Evolutionary conservation across 225 moss, liverwort and hornwort species (phyloP), one percentile per base, ranked within the genome.

Genomic region (Polytrichum commune): DNA sequence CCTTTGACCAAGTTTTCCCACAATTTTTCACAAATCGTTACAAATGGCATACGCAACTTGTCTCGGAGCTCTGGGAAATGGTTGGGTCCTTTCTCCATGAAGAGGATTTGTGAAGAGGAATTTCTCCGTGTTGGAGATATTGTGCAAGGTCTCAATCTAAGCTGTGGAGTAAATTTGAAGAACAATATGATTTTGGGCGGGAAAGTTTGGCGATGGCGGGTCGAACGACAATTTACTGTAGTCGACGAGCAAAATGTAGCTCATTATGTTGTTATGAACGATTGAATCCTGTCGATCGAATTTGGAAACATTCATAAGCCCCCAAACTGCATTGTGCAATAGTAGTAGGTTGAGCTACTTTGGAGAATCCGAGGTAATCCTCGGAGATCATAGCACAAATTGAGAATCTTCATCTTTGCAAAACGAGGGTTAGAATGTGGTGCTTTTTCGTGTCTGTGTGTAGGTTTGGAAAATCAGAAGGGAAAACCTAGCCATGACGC

Each of bases 401-500:
- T 29, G 26, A 55, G 30, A 20, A 30, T 65, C 8, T 66, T 46
- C 4, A 24, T 18, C 25, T 53, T 29, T 61, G 19, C 60, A 64
- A 19, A 65, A 65, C 27, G 27, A 58, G 18, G 27, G 56, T 26
- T 10, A 7, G 38, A n/a, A 53, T 60, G 53, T 27, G 57, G 46
- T 46, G 16, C 1, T 46, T 16, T 46, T 63, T 4, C 69, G 64
- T 54, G 58, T 54, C 22, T 33, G 19, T 19, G 8, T 73, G 22
- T 69, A 81, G 84, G 74, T 3, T 68, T 72, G n/a, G 53, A 55
- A 24, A 61, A 63, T 55, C 60, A 19, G 24, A n/a, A 63, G 29
- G 66, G 78, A 55, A 76, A 76, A 30, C 66, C 76, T 63, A 75
- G 67, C n/a, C 72, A 30, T 57, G 27, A 16, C 58, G 13, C 18